These are phyloP conservation scores for Diplodia scrobiculata DNA, from an alignment of 2,329 filamentous ascomycete species.

Conservation along the genomic window DNA sequence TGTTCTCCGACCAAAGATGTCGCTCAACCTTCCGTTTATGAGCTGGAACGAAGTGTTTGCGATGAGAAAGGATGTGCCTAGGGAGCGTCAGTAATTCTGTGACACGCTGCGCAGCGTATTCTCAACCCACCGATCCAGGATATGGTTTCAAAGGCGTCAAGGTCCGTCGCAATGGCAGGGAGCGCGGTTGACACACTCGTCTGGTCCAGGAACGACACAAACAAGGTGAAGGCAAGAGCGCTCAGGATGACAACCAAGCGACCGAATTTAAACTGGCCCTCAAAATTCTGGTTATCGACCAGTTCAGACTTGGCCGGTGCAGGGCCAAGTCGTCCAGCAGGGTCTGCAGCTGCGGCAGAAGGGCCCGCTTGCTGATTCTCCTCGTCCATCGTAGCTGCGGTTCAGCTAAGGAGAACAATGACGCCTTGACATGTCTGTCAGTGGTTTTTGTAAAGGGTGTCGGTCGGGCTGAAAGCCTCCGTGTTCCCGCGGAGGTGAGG, in stretches of 20 bases:
- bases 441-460: not conserved
- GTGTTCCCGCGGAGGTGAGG: not conserved
- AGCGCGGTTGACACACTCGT: constrained; percentile 49
- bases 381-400: constrained; percentile 8
- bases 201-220: constrained; percentile 46
- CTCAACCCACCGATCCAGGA: constrained; percentile 7
- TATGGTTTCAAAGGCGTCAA: constrained; percentile 34
- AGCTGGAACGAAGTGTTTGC: constrained; percentile 31
- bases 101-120: too few species aligned
- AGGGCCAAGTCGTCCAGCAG: not conserved
- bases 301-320: not conserved
- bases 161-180: constrained; percentile 44
- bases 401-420: not conserved
- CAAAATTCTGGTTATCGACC: constrained; percentile 18
- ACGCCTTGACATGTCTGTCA: not conserved
- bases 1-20: constrained; percentile 37
- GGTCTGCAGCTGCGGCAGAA: not conserved
- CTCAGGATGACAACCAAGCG: constrained; percentile 13
- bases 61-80: constrained; percentile 32
- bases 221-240: constrained; percentile 18
- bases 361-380: constrained; percentile 17
- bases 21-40: constrained; percentile 33
- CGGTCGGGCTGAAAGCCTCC: not conserved
- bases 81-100: not conserved
- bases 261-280: constrained; percentile 7